A percentile compares a stretch with the other conserved stretches of the same genome.
phyloP scores from a whole-genome alignment of 768 basidiomycete genomes.

The Agrocybe pediades region DNA sequence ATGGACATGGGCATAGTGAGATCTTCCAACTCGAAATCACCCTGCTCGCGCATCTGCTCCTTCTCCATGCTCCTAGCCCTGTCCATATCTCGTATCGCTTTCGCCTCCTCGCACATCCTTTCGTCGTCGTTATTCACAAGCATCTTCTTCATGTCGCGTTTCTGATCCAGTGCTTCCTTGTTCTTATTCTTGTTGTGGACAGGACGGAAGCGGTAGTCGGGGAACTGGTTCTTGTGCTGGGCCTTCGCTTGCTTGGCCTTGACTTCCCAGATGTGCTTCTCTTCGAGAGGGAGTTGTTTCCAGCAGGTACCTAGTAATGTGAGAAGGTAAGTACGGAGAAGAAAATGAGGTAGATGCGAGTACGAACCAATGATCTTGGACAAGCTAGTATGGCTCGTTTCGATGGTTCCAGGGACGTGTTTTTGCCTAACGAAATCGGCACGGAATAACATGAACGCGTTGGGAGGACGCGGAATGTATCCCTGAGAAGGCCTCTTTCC shows the following conservation, averaged over 20 bases:
- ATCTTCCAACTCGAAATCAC: not conserved
- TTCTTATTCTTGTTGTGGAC: slow-evolving; percentile 54
- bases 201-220: slow-evolving; percentile 62
- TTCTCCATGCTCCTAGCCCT: slow-evolving; percentile 25
- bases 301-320: slow-evolving; percentile 66
- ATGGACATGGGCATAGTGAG: not conserved
- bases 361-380: slow-evolving; percentile 70
- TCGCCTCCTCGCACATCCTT: slow-evolving; percentile 67
- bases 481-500: slow-evolving; percentile 33
- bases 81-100: slow-evolving; percentile 59
- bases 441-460: slow-evolving; percentile 86
- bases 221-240: slow-evolving; percentile 67
- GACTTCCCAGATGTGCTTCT: slow-evolving; percentile 73
- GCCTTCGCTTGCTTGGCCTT: slow-evolving; percentile 75
- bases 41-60: slow-evolving; percentile 7
- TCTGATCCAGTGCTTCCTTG: slow-evolving; percentile 12
- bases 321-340: not conserved
- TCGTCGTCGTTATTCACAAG: slow-evolving; percentile 51
- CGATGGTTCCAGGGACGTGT: slow-evolving; percentile 76
- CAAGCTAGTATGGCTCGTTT: slow-evolving; percentile 70
- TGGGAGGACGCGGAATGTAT: slow-evolving; percentile 81
- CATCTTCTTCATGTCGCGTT: slow-evolving; percentile 37
- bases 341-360: not conserved
- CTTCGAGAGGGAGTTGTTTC: slow-evolving; percentile 70
- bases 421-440: slow-evolving; percentile 79